Evolutionary conservation across 1,139 yeast species (phyloP).

Genomic region (Kodamaea anthophila): DNA sequence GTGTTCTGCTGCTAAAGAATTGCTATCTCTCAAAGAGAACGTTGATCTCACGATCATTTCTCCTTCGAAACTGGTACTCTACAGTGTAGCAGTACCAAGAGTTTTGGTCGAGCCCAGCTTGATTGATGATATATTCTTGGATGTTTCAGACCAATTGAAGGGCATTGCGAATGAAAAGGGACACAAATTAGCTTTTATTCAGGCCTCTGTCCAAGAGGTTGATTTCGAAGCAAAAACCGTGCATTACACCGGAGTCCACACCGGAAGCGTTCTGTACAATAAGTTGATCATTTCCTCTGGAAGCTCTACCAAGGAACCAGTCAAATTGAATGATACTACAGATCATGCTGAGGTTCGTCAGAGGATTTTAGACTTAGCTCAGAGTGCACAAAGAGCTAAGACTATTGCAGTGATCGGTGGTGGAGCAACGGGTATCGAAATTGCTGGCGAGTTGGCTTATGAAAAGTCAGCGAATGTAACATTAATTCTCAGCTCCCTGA

Average conservation of each 20-base stretch:
- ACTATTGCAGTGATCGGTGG: conserved; percentile 33
- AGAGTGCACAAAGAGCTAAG: conserved; percentile 15
- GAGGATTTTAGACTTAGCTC: conserved; percentile 12
- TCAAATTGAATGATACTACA: conserved; percentile 21
- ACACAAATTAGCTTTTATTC: conserved; percentile 14
- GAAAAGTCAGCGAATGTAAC: conserved; percentile 16
- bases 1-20: conserved; percentile 18
- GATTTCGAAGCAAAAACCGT: conserved; percentile 17
- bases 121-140: conserved; percentile 15
- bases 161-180: conserved; percentile 8
- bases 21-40: conserved; percentile 6
- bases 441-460: conserved; percentile 29
- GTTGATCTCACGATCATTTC: conserved; percentile 13
- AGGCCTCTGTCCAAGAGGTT: conserved; percentile 19
- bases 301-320: conserved; percentile 15
- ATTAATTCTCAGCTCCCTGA: conserved; percentile 22
- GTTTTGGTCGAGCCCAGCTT: conserved; percentile 21
- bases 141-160: conserved; percentile 14
- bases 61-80: conserved; percentile 16
- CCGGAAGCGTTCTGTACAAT: conserved; percentile 18
- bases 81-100: conserved; percentile 27
- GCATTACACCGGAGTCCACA: conserved; percentile 5
- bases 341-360: conserved; percentile 10
- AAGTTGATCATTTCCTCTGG: conserved; percentile 32
- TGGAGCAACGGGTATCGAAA: conserved; percentile 38